A percentile compares a stretch with the other conserved stretches of the same genome.
Evolutionary conservation across 192 early-diverging fungal genomes (phyloP).

Genomic region (Oehlia diaphana): DNA sequence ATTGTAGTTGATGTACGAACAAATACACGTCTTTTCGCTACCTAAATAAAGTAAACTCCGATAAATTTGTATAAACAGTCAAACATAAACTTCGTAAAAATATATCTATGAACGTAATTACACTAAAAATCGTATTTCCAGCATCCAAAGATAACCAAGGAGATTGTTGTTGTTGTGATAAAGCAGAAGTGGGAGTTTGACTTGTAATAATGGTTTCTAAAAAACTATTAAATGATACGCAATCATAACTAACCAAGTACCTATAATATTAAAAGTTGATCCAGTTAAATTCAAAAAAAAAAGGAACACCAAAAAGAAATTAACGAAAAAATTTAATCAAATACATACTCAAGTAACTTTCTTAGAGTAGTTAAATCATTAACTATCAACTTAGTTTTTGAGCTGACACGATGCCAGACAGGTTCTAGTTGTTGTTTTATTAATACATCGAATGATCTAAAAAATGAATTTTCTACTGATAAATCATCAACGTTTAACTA

Average conservation of each 20-base stretch:
- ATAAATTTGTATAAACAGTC: neutral
- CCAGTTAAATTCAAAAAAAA: neutral
- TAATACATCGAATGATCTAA: slow-evolving; percentile 80
- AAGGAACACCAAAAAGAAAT: neutral
- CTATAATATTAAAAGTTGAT: slow-evolving; percentile 30
- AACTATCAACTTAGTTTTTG: slow-evolving; percentile 73
- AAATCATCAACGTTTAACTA: slow-evolving; percentile 79
- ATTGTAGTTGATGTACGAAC: slow-evolving; percentile 27
- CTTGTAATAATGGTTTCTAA: slow-evolving; percentile 80
- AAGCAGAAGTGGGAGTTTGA: slow-evolving; percentile 43
- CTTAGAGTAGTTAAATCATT: slow-evolving; percentile 74
- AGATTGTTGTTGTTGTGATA: slow-evolving; percentile 42
- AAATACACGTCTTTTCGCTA: slow-evolving; percentile 47
- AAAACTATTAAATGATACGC: slow-evolving; percentile 83
- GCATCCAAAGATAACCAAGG: slow-evolving; percentile 89
- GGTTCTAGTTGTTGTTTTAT: slow-evolving; percentile 78
- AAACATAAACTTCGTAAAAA: neutral
- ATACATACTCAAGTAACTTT: slow-evolving; percentile 55
- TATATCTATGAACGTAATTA: slow-evolving; percentile 22
- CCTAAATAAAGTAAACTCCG: slow-evolving; percentile 32
- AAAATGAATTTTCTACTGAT: slow-evolving; percentile 84
- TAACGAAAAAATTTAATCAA: neutral
- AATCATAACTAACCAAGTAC: slow-evolving; percentile 85
- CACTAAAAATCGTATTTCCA: slow-evolving; percentile 75
- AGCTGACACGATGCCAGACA: slow-evolving; percentile 82